Base-by-base conservation (phyloP, 148 eudicot genomes). In the Gaultheria prostrata region DNA sequence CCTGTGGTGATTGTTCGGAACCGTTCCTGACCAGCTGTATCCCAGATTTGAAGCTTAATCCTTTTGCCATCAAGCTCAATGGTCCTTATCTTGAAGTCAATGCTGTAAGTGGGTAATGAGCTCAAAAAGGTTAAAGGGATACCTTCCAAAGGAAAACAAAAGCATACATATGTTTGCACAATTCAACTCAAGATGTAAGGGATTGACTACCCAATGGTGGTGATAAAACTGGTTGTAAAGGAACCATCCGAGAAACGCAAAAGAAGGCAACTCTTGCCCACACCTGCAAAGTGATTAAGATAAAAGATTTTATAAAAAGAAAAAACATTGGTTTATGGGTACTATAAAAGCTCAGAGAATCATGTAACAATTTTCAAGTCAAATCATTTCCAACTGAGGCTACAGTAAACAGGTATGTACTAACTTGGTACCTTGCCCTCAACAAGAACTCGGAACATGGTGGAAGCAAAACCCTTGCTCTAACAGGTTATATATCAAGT, bases 161-260 rank as follows among this genome's bases (percentile, higher is more conserved):
- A 10, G 20, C 26, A 43, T 8, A 24, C 3, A 12, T 54, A 14
- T 4, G 65, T 28, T 59, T 43, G 71, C 61, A 20, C 48, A 30
- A 54, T 54, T 32, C 43, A 35, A 26, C 21, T 71, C 48, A 9
- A 51, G 28, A 69, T 69, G 54, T 32, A 8, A 61, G 43, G 67
- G 63, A 70, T 67, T 35, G 63, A 86, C 73, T 79, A 95, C 97
- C 98, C 98, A 79, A 95, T 95, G 82, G 98, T 95, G 33, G 98
- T 95, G 88, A 95, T 93, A 88, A 95, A 95, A 84, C 97, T 95
- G 35, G 97, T 95, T 1, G 98, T 95, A 88, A 95, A 93, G 82
- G 98, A 95, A 74, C 98, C 98, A 90, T 93, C 98, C 73, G 98
- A 95, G 84, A 95, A 95, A 82, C 98, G 97, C 90, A 95, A 91